These are phyloP conservation scores for Bryopsis sp. DNA, from an alignment of 139 green algal genomes.

Conservation along the genomic window DNA sequence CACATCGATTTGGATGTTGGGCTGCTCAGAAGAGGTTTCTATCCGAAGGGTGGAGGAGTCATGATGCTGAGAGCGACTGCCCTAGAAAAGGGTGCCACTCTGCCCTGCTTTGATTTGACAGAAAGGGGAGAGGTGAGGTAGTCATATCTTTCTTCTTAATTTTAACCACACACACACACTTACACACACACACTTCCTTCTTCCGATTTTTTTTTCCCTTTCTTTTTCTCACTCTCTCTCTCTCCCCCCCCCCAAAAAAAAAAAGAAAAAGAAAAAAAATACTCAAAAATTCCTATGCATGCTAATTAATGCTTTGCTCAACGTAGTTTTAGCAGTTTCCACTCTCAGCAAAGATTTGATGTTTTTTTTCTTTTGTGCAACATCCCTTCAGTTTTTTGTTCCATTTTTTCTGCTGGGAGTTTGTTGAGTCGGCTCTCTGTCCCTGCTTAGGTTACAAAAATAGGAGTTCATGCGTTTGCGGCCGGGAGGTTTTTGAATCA, in stretches of 20 bases:
- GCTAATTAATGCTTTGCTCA: no score
- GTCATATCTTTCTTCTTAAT: background rate
- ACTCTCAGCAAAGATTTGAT: no score
- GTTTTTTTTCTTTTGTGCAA: no score
- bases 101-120: conserved; percentile 49
- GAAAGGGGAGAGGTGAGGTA: conserved; percentile 27
- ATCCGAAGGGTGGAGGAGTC: conserved; percentile 54
- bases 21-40: conserved; percentile 56
- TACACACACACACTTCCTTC: no score
- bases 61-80: conserved; percentile 23
- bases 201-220: no score
- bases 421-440: no score
- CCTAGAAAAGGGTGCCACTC: conserved; percentile 26
- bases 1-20: conserved; percentile 31
- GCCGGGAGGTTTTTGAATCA: conserved; percentile 1
- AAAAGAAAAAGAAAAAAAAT: background rate
- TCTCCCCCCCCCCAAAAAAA: background rate
- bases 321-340: no score
- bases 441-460: conserved; percentile 15
- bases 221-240: no score
- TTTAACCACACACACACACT: no score
- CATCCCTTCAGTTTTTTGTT: no score
- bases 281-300: no score
- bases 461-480: conserved; percentile 10
- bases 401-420: no score